A percentile compares a stretch with the other conserved stretches of the same genome.
These are phyloP conservation scores for Vickermania ingenoplastis DNA, from an alignment of 208 protist species.

Conservation along the genomic window DNA sequence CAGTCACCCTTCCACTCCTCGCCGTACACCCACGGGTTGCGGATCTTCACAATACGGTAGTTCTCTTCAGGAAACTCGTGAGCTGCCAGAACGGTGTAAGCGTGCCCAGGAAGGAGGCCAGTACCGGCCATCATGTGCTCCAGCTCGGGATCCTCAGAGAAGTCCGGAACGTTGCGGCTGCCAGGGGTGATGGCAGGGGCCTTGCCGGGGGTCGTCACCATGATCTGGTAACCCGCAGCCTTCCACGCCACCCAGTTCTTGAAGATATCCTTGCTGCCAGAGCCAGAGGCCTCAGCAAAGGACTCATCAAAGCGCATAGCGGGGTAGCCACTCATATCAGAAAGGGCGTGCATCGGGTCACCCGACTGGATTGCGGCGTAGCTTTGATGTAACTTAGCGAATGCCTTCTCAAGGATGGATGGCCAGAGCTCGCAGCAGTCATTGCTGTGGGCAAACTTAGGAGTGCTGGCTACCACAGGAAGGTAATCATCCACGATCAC, in stretches of 20 bases:
- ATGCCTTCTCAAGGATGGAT: constrained; percentile 85
- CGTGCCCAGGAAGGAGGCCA: constrained; percentile 65
- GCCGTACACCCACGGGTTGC: constrained; percentile 54
- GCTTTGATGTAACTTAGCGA: constrained; percentile 80
- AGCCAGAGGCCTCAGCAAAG: constrained; percentile 25
- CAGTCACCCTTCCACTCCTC: constrained; percentile 34
- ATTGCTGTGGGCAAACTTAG: constrained; percentile 42
- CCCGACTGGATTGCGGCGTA: constrained; percentile 77
- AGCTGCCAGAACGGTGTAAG: constrained; percentile 56
- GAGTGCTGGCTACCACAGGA: constrained; percentile 38
- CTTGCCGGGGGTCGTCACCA: constrained; percentile 71
- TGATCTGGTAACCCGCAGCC: constrained; percentile 37
- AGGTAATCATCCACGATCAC: constrained; percentile 86
- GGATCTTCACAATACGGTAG: constrained; percentile 44
- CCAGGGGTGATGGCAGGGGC: constrained; percentile 48
- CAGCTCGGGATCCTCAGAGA: constrained; percentile 44
- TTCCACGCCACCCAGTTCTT: constrained; percentile 26
- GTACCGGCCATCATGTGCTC: constrained; percentile 30
- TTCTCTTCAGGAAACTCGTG: constrained; percentile 26
- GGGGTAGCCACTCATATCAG: constrained; percentile 72
- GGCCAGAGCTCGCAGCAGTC: constrained; percentile 84
- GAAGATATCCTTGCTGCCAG: constrained; percentile 19
- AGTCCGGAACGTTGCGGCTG: constrained; percentile 26
- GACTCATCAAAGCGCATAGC: constrained; percentile 64
- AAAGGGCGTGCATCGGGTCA: constrained; percentile 81